Base-by-base conservation (phyloP, 2,329 filamentous ascomycete genomes). In the Pezicula radicicola region DNA sequence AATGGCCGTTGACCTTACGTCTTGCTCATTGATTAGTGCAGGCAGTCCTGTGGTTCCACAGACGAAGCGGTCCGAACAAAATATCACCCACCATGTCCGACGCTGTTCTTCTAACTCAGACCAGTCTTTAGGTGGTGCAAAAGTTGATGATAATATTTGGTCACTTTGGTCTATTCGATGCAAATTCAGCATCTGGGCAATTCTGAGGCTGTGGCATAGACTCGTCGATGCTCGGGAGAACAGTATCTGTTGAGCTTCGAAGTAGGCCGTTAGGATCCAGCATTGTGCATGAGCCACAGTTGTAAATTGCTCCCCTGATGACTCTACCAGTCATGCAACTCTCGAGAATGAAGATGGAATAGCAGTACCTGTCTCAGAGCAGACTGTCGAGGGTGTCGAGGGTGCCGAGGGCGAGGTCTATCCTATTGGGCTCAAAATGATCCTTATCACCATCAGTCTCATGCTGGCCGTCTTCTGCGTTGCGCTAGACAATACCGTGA, bases 11-110 rank as follows among this genome's bases (percentile, higher is more conserved):
- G 28, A 8, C 39, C 53, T 41, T 33, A 63, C 52, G 78, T 88
- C 84, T 67, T 70, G 72, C 63, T 89, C 85, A 55, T 88, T 83
- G 41, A 88, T 77, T 6, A 74, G 74, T 74, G 87, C 80, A 0
- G 85, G 85, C 85, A 84, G 88, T 8, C 85, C 85, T 16, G 85
- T 88, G 27, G 83, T 84, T 45, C 87, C 81, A 60, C 81, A 84
- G 12, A 84, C 81, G 67, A 85, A 86, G 33, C 85, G 75, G 64
- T 89, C 85, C 13, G 80, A 69, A 54, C 78, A 81, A 59, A 85
- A 88, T 13, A 77, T 72, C 69, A 83, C 74, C 85, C 85, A 88
- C 60, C 87, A 89, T 0, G 83, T 85, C 57, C 85, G 73, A 55
- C 85, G 73, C 53, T 85, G 71, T 64, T 89, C 85, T 66, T 88